Evolutionary conservation across 169 alveolate species (phyloP), one percentile per base, ranked within the genome.

Genomic region (Amoebophrya sp.): DNA sequence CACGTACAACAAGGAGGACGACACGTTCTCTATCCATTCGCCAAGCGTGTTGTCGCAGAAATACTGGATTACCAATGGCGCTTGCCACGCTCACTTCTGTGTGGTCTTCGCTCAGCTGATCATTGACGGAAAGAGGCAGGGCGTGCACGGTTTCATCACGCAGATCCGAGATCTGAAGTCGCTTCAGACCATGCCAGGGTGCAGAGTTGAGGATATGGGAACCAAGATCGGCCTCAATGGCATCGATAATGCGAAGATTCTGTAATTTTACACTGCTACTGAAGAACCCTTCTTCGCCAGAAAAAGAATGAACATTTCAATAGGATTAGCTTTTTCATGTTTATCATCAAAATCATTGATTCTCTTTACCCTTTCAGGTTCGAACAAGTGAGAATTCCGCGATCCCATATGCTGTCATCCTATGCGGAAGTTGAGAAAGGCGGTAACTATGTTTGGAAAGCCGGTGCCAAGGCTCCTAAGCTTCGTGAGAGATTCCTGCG

Each of bases 51-150:
- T 95, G 39, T 96, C 96, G 0, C 94, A 93, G 36, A 96, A 96
- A 91, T 95, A 94, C 93, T 95, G 97, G 97, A 96, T 96, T 91
- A 97, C 97, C 41, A 96, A 95, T 12, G 95, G 95, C 12, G 96
- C 96, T 0, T 92, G 94, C 89, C 95, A 96, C 34, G 96, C 97
- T 14, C 95, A 94, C 78, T 94, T 93, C 94, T 93, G 95, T 29
- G 95, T 95, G 34, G 97, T 95, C 33, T 96, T 95, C 92, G 98
- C 98, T 10, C 92, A 95, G 90, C 92, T 96, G 90, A 92, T 92
- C 33, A 78, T 92, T 29, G 83, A 65, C 33, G 83, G 83, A 1
- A 65, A 65, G 83, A 89, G 89, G 29, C 90, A 77, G 54, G 93
- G 93, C 36, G 93, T 91, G 40, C 93, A 91, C 93, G 89, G 90